Percentiles rank a stretch among this genome's conserved stretches.
Conservation (phyloP, 805 yeast species). For the Jamesozyma piceae region DNA sequence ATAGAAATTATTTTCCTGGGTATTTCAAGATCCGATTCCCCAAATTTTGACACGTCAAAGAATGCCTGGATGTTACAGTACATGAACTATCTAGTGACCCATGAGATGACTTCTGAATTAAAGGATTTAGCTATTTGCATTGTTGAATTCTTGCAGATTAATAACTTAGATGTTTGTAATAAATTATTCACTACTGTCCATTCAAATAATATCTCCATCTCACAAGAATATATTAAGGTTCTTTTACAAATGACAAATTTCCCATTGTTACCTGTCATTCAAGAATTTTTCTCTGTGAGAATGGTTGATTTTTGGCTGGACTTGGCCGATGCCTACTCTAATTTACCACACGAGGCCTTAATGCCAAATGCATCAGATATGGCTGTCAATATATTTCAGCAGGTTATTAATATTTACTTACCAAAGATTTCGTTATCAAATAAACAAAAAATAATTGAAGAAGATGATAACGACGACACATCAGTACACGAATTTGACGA, state of each 20-base stretch:
- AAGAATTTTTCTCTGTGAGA: slow-evolving; percentile 47
- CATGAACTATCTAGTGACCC: slow-evolving; percentile 27
- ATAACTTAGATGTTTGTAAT: slow-evolving; percentile 27
- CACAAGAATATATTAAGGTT: slow-evolving; percentile 37
- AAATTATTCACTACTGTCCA: slow-evolving; percentile 22
- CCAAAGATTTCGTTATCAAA: slow-evolving; percentile 44
- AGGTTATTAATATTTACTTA: slow-evolving; percentile 59
- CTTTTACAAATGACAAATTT: slow-evolving; percentile 46
- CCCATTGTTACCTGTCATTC: slow-evolving; percentile 48
- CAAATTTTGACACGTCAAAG: slow-evolving; percentile 12
- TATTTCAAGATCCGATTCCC: slow-evolving; percentile 17
- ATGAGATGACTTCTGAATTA: slow-evolving; percentile 24
- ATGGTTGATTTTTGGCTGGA: slow-evolving; percentile 65
- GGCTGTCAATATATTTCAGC: slow-evolving; percentile 35
- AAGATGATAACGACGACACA: slow-evolving; percentile 19
- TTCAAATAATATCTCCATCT: slow-evolving; percentile 4
- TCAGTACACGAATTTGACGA: slow-evolving; percentile 45
- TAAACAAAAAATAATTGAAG: slow-evolving; percentile 31
- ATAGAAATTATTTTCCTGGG: slow-evolving; percentile 27
- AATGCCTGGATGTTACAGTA: slow-evolving; percentile 29
- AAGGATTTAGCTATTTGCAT: slow-evolving; percentile 28
- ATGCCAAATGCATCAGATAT: slow-evolving; percentile 26
- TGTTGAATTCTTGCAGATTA: slow-evolving; percentile 27
- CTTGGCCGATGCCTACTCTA: slow-evolving; percentile 43
- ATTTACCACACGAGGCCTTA: slow-evolving; percentile 30